These are phyloP conservation scores for Sphenostylis stenocarpa DNA, from an alignment of 306 rosid species.

Conservation along the genomic window DNA sequence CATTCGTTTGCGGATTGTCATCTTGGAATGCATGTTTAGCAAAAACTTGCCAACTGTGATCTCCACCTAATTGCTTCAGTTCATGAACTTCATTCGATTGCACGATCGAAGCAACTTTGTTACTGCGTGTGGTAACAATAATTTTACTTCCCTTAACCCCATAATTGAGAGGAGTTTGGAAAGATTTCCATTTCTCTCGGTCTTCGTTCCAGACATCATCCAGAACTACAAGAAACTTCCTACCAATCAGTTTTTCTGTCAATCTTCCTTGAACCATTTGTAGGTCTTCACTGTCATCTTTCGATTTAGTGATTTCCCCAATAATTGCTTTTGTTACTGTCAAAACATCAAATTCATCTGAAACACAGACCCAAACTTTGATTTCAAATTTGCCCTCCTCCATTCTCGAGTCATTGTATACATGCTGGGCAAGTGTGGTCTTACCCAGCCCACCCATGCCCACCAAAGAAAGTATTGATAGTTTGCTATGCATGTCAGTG, in stretches of 20 bases:
- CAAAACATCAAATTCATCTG: not conserved
- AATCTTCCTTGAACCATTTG: not conserved
- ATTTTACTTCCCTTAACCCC: conserved; percentile 16
- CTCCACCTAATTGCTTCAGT: not conserved
- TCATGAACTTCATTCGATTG: not conserved
- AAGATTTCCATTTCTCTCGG: not conserved
- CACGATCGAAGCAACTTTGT: not conserved
- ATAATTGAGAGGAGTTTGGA: not conserved
- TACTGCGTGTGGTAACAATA: not conserved
- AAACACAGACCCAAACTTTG: not conserved
- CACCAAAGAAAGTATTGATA: not conserved
- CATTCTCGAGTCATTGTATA: not conserved
- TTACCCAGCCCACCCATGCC: not conserved
- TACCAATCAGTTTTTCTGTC: not conserved
- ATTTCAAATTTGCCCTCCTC: not conserved
- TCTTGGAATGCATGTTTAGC: not conserved
- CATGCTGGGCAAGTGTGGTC: not conserved
- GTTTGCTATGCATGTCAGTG: not conserved
- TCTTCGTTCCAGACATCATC: conserved; percentile 12
- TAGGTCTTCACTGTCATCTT: not conserved
- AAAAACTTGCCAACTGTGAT: not conserved
- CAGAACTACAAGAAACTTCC: conserved; percentile 3
- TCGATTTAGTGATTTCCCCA: not conserved
- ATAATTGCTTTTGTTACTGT: not conserved
- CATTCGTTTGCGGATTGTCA: not conserved